Conservation (phyloP, 129 eudicot genomes). For the Helianthus tuberosus region DNA sequence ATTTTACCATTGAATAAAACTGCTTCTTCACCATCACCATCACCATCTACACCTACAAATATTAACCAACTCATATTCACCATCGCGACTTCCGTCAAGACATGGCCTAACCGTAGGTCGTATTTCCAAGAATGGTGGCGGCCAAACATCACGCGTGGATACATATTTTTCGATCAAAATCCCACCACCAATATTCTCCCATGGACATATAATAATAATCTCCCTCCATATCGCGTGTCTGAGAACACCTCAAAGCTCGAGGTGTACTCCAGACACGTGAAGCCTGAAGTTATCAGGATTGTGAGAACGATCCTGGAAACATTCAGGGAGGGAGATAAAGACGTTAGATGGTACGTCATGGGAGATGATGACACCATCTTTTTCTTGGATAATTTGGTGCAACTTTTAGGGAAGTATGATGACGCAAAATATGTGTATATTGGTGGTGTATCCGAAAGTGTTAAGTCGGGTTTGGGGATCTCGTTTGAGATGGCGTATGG, state of each 20-base stretch:
- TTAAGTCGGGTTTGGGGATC: conserved; percentile 45
- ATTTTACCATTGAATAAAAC: conserved; percentile 7
- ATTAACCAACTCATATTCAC: conserved; percentile 56
- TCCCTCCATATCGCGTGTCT: conserved; percentile 41
- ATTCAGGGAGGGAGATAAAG: conserved; percentile 46
- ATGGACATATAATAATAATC: conserved; percentile 49
- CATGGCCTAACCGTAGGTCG: conserved; percentile 43
- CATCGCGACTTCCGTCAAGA: conserved; percentile 42
- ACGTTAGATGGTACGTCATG: conserved; percentile 55
- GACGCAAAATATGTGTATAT: conserved; percentile 59
- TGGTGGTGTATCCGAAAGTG: conserved; percentile 54
- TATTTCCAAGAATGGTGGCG: conserved; percentile 75
- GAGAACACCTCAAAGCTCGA: conserved; percentile 34
- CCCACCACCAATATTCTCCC: conserved; percentile 47
- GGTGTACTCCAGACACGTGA: conserved; percentile 35
- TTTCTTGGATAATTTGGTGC: conserved; percentile 62
- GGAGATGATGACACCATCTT: conserved; percentile 76
- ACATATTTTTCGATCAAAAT: conserved; percentile 43
- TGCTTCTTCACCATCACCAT: not conserved
- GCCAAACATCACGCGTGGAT: conserved; percentile 53
- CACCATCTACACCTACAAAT: conserved; percentile 42
- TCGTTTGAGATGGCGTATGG: conserved; percentile 56
- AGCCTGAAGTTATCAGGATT: conserved; percentile 44
- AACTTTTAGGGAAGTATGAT: conserved; percentile 51
- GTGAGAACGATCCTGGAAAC: conserved; percentile 53